Base-by-base conservation (phyloP, 2,329 filamentous ascomycete genomes). In the Macrophomina phaseolina region DNA sequence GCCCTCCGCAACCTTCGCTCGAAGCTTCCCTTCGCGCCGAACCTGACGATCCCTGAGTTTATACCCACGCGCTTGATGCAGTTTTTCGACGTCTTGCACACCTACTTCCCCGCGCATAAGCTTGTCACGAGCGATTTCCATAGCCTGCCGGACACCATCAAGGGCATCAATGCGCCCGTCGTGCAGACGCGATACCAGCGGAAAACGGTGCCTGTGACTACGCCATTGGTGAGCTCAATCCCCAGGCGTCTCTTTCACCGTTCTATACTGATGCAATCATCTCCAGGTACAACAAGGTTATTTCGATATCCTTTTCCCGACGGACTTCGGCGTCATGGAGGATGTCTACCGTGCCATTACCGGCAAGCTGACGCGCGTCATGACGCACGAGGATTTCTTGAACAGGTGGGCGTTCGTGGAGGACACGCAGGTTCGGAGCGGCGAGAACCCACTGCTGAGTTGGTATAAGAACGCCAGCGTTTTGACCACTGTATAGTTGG, bases 261-360 rank as follows among this genome's bases (percentile, higher is more conserved):
- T 38, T 38, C 11, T 7, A 38, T 38, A 12, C 36, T 38, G 36
- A 38, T 12, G 36, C 7, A 38, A 23, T 23, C 11, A 38, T 8
- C 11, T 1, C 36, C 11, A 96, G 92, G 92, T 97, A 56, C 94
- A 98, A 78, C 96, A 99, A 82, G 96, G 95, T 53, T 98, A 97
- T 80, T 99, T 99, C 76, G 96, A 99, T 77, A 97, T 99, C 73
- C 89, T 99, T 76, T 99, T 99, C 81, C 95, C 95, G 0, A 99
- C 95, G 11, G 91, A 99, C 79, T 99, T 99, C 77, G 85, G 87
- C 69, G 90, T 97, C 71, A 90, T 95, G 80, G 93, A 98, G 79
- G 89, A 93, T 73, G 89, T 98, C 72, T 99, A 99, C 81, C 90
- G 92, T 66, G 93, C 93, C 68, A 89, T 98, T 73, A 99, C 95